Evolutionary conservation across 2,329 filamentous ascomycete species (phyloP).

Genomic region (Colletotrichum noveboracense): DNA sequence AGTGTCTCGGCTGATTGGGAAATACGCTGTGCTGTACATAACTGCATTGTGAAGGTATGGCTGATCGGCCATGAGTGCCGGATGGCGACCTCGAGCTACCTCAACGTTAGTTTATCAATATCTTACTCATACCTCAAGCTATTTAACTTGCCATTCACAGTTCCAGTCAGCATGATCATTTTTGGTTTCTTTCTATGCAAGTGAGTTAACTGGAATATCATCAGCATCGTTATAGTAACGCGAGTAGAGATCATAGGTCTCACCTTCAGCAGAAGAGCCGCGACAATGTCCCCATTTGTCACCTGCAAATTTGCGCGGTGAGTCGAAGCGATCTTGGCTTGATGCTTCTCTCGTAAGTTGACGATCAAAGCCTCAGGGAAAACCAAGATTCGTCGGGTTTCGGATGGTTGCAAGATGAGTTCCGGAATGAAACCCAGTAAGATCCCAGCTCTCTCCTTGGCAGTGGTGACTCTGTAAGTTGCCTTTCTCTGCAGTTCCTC

Average conservation of each 20-base stretch:
- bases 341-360: slow-evolving; percentile 8
- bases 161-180: slow-evolving; percentile 3
- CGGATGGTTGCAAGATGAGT: slow-evolving; percentile 3
- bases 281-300: slow-evolving; percentile 9
- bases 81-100: slow-evolving; percentile 21
- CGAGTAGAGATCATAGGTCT: neutral
- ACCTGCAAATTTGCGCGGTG: neutral
- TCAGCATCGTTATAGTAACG: neutral
- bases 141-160: neutral
- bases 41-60: slow-evolving; percentile 26
- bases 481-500: neutral
- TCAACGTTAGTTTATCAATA: neutral
- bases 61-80: slow-evolving; percentile 1
- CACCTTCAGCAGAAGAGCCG: neutral
- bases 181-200: slow-evolving; percentile 19
- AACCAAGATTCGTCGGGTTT: neutral
- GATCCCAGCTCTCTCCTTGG: neutral
- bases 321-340: neutral
- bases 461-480: neutral
- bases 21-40: neutral
- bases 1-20: slow-evolving; percentile 13
- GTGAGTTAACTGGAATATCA: slow-evolving; percentile 3
- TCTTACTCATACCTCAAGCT: neutral
- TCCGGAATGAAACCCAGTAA: slow-evolving; percentile 14
- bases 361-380: neutral